A percentile compares a stretch with the other conserved stretches of the same genome.
Evolutionary conservation across 768 basidiomycete species (phyloP).

Genomic region (Lentinula sp.): DNA sequence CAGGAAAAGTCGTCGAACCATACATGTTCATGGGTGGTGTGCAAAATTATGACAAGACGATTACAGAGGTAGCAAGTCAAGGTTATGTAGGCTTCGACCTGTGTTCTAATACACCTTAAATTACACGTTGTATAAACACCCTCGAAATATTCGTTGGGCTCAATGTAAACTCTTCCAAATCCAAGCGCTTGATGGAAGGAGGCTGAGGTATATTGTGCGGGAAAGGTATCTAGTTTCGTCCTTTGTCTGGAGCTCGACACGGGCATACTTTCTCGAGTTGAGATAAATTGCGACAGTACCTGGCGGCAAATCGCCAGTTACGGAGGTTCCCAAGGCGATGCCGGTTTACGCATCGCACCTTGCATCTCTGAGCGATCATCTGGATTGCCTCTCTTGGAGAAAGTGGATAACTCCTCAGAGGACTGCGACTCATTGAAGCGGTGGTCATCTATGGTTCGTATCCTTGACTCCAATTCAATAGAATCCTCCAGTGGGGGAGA

Average conservation of each 20-base stretch:
- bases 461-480: neutral
- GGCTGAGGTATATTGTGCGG: too few relatives aligned
- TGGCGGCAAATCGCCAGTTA: neutral
- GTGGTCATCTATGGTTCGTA: neutral
- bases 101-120: neutral
- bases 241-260: too few relatives aligned
- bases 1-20: slow-evolving; percentile 7
- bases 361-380: neutral
- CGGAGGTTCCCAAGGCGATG: neutral
- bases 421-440: neutral
- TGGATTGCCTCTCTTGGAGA: neutral
- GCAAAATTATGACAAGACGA: slow-evolving; percentile 1
- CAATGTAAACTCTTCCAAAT: too few relatives aligned
- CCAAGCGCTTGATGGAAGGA: too few relatives aligned
- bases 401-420: neutral
- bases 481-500: neutral
- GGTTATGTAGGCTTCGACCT: slow-evolving; percentile 12
- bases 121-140: neutral
- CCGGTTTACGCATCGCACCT: neutral
- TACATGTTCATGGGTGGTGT: slow-evolving; percentile 11
- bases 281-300: too few relatives aligned
- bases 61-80: slow-evolving; percentile 4
- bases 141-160: too few relatives aligned
- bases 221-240: too few relatives aligned
- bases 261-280: too few relatives aligned